A percentile compares a stretch with the other conserved stretches of the same genome.
These are phyloP conservation scores for Exsudoporus frostii DNA, from an alignment of 768 basidiomycete species.

Conservation along the genomic window DNA sequence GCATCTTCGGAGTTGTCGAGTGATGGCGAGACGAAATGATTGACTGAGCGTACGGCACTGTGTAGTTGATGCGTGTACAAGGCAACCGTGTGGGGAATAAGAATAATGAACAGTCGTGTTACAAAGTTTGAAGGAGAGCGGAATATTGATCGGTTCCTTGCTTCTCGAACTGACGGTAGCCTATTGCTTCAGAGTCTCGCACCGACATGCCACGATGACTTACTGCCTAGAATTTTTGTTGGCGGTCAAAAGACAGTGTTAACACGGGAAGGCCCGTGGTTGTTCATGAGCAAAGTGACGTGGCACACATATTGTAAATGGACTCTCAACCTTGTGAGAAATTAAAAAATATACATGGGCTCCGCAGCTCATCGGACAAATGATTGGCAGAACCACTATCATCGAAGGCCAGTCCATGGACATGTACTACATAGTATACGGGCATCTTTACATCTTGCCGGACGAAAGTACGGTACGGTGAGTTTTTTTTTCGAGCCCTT, in stretches of 20 bases:
- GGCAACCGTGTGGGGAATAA: constrained; percentile 8
- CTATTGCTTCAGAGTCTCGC: not conserved
- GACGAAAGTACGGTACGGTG: not conserved
- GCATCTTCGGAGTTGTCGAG: constrained; percentile 22
- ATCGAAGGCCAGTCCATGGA: not conserved
- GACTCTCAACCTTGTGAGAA: not conserved
- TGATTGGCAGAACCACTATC: not conserved
- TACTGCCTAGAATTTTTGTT: constrained; percentile 11
- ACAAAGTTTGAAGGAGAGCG: constrained; percentile 3
- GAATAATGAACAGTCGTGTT: constrained; percentile 11
- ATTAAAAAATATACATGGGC: not conserved
- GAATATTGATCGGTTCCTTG: constrained; percentile 2
- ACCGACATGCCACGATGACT: constrained; percentile 2
- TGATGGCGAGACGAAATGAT: not conserved
- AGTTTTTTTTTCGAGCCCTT: not conserved
- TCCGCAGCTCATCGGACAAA: not conserved
- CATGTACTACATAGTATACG: not conserved
- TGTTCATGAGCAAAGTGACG: constrained; percentile 23
- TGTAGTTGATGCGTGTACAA: constrained; percentile 6
- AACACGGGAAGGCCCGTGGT: constrained; percentile 4
- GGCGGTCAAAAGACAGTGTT: not conserved
- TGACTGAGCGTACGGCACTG: constrained; percentile 6
- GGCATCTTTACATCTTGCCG: not conserved
- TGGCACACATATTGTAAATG: constrained; percentile 6
- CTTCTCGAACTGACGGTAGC: not conserved